Conservation (phyloP, 805 yeast genomes). For the Candida germanica region DNA sequence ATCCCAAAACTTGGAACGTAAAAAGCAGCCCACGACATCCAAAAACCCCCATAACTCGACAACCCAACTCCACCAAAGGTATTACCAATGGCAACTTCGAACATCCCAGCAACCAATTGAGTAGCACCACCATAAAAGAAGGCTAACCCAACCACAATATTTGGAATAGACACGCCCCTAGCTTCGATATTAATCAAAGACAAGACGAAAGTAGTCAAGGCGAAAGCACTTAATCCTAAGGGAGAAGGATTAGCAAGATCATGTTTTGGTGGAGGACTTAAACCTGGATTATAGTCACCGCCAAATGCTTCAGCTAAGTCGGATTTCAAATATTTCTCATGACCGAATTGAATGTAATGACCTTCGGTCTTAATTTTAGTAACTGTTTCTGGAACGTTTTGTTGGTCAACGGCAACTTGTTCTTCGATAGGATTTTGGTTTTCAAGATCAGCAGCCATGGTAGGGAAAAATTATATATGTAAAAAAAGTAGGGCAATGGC, state of each 20-base stretch:
- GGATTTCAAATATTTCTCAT: conserved; percentile 58
- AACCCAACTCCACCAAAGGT: conserved; percentile 71
- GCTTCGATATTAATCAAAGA: conserved; percentile 63
- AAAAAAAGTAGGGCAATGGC: too few species aligned
- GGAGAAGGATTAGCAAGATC: conserved; percentile 71
- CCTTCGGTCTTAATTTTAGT: conserved; percentile 45
- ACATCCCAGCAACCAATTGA: conserved; percentile 70
- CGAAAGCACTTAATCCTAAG: conserved; percentile 68
- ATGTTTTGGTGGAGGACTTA: conserved; percentile 41
- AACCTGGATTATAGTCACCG: conserved; percentile 75
- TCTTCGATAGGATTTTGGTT: conserved; percentile 32
- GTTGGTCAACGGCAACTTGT: conserved; percentile 17
- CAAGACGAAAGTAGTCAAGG: conserved; percentile 63
- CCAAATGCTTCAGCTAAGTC: conserved; percentile 72
- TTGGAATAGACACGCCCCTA: conserved; percentile 60
- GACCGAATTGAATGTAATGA: conserved; percentile 68
- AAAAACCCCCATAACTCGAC: conserved; percentile 66
- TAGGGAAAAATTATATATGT: too few species aligned
- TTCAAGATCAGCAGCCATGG: conserved; percentile 40
- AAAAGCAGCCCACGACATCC: conserved; percentile 74
- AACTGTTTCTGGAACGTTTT: conserved; percentile 12
- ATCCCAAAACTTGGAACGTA: conserved; percentile 37
- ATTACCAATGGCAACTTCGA: conserved; percentile 73
- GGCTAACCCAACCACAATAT: conserved; percentile 63
- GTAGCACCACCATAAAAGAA: conserved; percentile 72